Evolutionary conservation across 1,284 basidiomycete species (phyloP).

Genomic region (Microbotryum violaceum): DNA sequence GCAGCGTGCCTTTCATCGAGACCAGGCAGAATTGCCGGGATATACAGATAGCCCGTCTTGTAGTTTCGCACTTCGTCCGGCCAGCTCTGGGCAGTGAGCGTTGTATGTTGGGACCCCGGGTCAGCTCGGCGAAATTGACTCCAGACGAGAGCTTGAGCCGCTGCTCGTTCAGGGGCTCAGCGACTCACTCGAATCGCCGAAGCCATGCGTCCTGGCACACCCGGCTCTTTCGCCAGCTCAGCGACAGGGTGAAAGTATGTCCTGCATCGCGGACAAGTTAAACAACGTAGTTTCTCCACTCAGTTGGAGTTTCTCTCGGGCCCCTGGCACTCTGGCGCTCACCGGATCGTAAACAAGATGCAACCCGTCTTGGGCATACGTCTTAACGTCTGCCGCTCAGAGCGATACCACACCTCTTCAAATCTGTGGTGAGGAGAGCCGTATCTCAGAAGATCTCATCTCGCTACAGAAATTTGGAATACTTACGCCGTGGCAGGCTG

Average conservation of each 20-base stretch:
- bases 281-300: neutral
- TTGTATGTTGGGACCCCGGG: neutral
- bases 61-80: conserved; percentile 52
- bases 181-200: conserved; percentile 49
- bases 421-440: neutral
- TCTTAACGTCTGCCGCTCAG: conserved; percentile 64
- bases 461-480: neutral
- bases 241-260: conserved; percentile 60
- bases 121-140: neutral
- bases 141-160: neutral
- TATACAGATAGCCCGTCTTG: conserved; percentile 53
- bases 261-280: conserved; percentile 2
- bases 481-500: conserved; percentile 14
- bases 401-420: conserved; percentile 51
- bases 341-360: conserved; percentile 65
- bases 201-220: conserved; percentile 59
- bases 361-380: conserved; percentile 50
- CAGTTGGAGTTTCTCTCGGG: too few relatives aligned
- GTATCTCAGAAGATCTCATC: too few relatives aligned
- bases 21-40: conserved; percentile 47
- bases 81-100: conserved; percentile 47
- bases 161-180: too few relatives aligned
- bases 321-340: too few relatives aligned
- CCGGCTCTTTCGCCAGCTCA: conserved; percentile 54
- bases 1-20: conserved; percentile 48